These are phyloP conservation scores for Boletus reticulatus DNA, from an alignment of 768 basidiomycete genomes.

Conservation along the genomic window DNA sequence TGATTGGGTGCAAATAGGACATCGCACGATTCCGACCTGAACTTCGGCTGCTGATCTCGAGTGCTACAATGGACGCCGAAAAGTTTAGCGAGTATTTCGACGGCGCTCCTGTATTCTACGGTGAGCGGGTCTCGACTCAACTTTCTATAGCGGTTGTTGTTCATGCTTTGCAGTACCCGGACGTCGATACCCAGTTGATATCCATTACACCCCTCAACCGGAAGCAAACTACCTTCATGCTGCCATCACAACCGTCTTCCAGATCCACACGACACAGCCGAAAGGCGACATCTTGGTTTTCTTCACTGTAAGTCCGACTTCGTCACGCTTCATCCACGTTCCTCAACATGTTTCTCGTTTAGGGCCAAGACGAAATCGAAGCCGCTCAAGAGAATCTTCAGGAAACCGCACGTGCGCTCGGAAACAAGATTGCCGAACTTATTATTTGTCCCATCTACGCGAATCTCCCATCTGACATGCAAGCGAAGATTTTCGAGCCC, in stretches of 20 bases:
- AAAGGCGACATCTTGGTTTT: conserved; percentile 98
- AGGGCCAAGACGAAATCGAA: conserved; percentile 99
- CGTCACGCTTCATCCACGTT: background rate
- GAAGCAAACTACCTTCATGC: conserved; percentile 99
- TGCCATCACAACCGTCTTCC: conserved; percentile 97
- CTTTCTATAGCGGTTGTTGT: background rate
- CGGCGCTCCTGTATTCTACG: conserved; percentile 90
- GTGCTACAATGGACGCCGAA: conserved; percentile 95
- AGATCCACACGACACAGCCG: conserved; percentile 98
- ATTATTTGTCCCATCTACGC: conserved; percentile 98
- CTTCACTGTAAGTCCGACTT: conserved; percentile 65
- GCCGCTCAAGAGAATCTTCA: conserved; percentile 94
- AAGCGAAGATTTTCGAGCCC: conserved; percentile 98
- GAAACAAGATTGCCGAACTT: conserved; percentile 93
- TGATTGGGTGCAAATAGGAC: conserved; percentile 54
- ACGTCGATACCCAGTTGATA: conserved; percentile 95
- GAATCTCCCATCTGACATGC: conserved; percentile 99
- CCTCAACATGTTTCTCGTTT: conserved; percentile 5
- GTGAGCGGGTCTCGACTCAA: conserved; percentile 41
- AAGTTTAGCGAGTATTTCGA: conserved; percentile 99
- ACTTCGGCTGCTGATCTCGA: conserved; percentile 88
- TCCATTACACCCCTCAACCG: conserved; percentile 98
- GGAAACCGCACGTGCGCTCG: conserved; percentile 91
- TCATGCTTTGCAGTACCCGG: conserved; percentile 71
- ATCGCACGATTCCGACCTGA: conserved; percentile 96